Evolutionary conservation across 2,329 filamentous ascomycete genomes (phyloP), one percentile per base, ranked within the genome.

Genomic region (Fusarium sp.): DNA sequence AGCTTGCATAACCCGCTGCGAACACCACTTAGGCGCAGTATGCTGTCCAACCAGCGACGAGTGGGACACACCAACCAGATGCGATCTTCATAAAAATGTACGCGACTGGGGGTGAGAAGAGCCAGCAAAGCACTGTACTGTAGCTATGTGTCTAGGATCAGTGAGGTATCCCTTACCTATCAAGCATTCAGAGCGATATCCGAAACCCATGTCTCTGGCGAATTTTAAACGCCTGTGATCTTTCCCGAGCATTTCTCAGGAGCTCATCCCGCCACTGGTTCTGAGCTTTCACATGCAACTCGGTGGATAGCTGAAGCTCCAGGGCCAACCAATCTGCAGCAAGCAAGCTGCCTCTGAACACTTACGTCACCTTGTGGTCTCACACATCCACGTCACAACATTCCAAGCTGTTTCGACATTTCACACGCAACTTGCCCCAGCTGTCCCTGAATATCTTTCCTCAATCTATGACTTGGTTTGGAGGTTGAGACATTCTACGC

Each of bases 341-440:
- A 64, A 48, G n/a, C 59, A 63, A 66, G 67, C 60, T 32, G 48
- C 56, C 39, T 34, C 57, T 52, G 30, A 41, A 48, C 23, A 63
- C 65, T 67, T 67, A 67, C 65, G 65, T 67, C 65, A 67, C 65
- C 30, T 35, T 6, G n/a, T 41, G 41, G 43, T 56, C 50, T 62
- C 71, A 59, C 68, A 72, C 72, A 72, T 62, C 66, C 63, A 73
- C 66, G 57, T 70, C 59, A 64, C 48, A 48, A 20, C 73, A 75
- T 75, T 71, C 73, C 73, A 75, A 35, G 56, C 37, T 52, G 61
- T 56, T 62, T 41, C 18, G 27, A 65, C 30, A 59, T 62, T 60
- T 58, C 57, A 54, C 41, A 43, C 43, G 27, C 14, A 60, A 52
- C 54, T 52, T 60, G 27, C 20, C 30, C 37, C 25, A 39, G 32